phyloP scores from a whole-genome alignment of 306 rosid genomes.

The Hylodesmum podocarpum region DNA sequence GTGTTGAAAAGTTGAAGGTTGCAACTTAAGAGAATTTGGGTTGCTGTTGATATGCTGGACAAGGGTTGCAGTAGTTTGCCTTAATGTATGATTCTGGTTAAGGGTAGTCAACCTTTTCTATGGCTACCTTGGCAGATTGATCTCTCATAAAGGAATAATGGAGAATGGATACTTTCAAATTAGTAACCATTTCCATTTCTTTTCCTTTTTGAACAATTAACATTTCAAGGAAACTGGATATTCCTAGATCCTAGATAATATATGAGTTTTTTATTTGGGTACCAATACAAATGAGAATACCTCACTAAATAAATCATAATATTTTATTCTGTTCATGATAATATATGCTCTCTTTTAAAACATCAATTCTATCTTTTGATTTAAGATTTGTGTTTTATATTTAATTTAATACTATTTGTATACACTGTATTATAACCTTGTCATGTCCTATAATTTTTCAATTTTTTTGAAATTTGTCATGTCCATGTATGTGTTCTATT shows the following conservation, averaged over 20 bases:
- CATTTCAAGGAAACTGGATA: neutral
- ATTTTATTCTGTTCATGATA: neutral
- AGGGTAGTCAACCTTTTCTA: neutral
- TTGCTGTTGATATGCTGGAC: conserved; percentile 15
- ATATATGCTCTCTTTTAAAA: neutral
- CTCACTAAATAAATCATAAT: neutral
- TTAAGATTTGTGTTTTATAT: neutral
- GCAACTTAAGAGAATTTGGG: neutral
- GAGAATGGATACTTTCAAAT: neutral
- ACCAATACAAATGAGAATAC: neutral
- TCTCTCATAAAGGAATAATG: neutral
- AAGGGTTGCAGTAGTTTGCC: neutral
- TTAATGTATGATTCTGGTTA: neutral
- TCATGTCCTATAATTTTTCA: neutral
- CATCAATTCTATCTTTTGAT: neutral
- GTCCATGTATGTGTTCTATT: neutral
- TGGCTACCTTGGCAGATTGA: neutral
- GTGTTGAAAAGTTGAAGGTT: neutral
- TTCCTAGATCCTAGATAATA: neutral
- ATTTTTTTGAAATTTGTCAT: neutral
- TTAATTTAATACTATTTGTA: neutral
- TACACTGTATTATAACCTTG: neutral
- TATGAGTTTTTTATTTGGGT: neutral
- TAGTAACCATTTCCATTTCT: neutral
- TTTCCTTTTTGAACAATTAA: neutral